A percentile compares a stretch with the other conserved stretches of the same genome.
Conservation (phyloP, 352 stramenopile species). For the Phytophthora brassicae region DNA sequence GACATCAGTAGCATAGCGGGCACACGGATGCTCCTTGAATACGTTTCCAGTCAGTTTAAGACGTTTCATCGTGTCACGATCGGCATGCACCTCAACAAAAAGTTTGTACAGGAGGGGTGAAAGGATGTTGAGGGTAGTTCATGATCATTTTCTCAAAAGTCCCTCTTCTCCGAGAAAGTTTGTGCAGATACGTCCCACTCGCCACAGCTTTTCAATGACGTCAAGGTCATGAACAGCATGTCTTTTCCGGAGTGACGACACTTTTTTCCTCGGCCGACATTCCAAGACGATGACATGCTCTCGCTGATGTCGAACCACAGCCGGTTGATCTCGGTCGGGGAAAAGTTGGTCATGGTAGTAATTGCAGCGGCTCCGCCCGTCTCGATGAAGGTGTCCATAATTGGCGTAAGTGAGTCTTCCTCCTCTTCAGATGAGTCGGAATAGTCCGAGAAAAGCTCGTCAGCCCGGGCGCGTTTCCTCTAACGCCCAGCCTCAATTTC, state of each 20-base stretch:
- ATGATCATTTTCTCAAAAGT: constrained; percentile 4
- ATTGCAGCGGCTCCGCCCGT: too few species aligned
- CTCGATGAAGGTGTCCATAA: too few species aligned
- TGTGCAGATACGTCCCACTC: constrained; percentile 4
- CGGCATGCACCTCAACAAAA: neutral
- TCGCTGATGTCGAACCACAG: too few species aligned
- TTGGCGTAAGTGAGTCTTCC: too few species aligned
- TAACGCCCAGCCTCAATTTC: too few species aligned
- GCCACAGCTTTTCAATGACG: neutral
- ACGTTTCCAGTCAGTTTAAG: neutral
- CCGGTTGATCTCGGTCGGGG: too few species aligned
- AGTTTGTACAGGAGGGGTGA: neutral
- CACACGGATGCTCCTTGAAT: constrained; percentile 1
- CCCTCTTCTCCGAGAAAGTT: neutral
- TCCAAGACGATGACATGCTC: constrained; percentile 2
- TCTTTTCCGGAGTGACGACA: neutral
- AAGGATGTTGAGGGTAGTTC: too few species aligned
- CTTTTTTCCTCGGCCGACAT: neutral
- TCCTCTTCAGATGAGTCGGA: too few species aligned
- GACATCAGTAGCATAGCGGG: constrained; percentile 3
- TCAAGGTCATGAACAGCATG: constrained; percentile 9
- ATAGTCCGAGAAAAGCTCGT: too few species aligned
- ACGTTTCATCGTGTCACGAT: neutral
- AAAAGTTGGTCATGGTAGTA: too few species aligned
- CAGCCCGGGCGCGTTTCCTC: too few species aligned